Percentiles rank a stretch among this genome's conserved stretches.
phyloP scores from a whole-genome alignment of 2,329 filamentous ascomycete species.

The Colletotrichum sp. region DNA sequence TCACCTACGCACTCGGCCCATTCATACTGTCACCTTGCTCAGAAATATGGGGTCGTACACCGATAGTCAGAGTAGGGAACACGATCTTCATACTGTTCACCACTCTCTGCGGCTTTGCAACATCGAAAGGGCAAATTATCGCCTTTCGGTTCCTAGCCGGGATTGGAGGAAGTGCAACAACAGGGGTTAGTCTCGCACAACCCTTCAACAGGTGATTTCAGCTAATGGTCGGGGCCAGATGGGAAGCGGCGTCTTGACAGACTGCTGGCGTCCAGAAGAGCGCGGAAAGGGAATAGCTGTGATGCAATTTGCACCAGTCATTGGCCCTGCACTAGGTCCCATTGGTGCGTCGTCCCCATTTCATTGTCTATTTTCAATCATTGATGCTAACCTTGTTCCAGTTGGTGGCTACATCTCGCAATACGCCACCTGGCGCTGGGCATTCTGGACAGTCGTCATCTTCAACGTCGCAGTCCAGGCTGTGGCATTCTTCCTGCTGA shows the following conservation, averaged over 20 bases:
- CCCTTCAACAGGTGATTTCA: neutral
- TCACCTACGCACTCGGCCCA: constrained; percentile 50
- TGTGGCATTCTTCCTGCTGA: constrained; percentile 35
- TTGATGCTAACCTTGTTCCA: constrained; percentile 16
- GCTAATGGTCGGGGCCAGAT: constrained; percentile 43
- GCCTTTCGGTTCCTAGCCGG: constrained; percentile 51
- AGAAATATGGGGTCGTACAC: constrained; percentile 42
- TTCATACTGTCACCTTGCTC: constrained; percentile 46
- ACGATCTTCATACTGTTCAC: constrained; percentile 38
- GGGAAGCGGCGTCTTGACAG: constrained; percentile 50
- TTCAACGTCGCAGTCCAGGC: constrained; percentile 42
- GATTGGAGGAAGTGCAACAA: constrained; percentile 59
- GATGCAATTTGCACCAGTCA: constrained; percentile 43
- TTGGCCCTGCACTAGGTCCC: constrained; percentile 49
- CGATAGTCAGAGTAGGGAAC: constrained; percentile 41
- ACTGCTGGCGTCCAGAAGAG: constrained; percentile 51
- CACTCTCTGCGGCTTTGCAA: constrained; percentile 48
- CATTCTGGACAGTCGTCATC: constrained; percentile 49
- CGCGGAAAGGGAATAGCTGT: constrained; percentile 44
- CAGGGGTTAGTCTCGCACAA: constrained; percentile 45
- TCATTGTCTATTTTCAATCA: neutral
- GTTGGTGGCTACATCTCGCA: constrained; percentile 43
- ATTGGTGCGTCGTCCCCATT: constrained; percentile 36
- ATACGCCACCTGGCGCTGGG: constrained; percentile 46
- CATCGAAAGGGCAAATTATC: constrained; percentile 44